A percentile compares a stretch with the other conserved stretches of the same genome.
phyloP scores from a whole-genome alignment of 257 asterid species.

The Solanum neorickii region DNA sequence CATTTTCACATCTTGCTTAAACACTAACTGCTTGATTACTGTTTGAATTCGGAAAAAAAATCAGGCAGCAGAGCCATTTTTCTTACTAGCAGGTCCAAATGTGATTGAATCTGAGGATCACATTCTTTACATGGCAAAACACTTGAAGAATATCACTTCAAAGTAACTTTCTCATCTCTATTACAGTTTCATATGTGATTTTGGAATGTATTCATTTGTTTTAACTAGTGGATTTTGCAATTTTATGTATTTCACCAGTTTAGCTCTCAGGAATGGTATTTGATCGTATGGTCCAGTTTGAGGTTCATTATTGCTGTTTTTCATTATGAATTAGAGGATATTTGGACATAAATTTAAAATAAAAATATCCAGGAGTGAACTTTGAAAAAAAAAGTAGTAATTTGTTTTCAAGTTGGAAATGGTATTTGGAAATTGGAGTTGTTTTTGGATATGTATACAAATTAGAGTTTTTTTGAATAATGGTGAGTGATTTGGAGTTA shows the following conservation, averaged over 20 bases:
- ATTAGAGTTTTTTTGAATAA: not conserved
- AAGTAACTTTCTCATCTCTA: constrained; percentile 18
- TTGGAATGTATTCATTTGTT: not conserved
- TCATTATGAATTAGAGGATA: not conserved
- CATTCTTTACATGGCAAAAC: constrained; percentile 66
- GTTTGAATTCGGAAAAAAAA: not conserved
- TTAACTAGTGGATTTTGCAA: not conserved
- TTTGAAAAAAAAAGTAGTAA: not conserved
- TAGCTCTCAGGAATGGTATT: not conserved
- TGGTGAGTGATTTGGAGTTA: not conserved
- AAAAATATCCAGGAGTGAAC: not conserved
- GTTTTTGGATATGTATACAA: not conserved
- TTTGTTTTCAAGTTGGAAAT: not conserved
- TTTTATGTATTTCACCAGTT: not conserved
- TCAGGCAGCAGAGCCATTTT: constrained; percentile 80
- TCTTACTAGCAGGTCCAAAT: constrained; percentile 87
- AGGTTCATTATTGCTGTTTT: not conserved
- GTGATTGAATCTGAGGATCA: constrained; percentile 90
- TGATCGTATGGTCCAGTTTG: not conserved
- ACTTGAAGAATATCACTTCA: constrained; percentile 44
- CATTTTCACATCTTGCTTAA: not conserved
- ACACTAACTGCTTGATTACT: not conserved
- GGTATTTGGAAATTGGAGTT: not conserved
- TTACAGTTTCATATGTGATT: not conserved
- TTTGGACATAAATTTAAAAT: not conserved